These are phyloP conservation scores for Fomitopsis betulina DNA, from an alignment of 1,284 basidiomycete species.

Conservation along the genomic window DNA sequence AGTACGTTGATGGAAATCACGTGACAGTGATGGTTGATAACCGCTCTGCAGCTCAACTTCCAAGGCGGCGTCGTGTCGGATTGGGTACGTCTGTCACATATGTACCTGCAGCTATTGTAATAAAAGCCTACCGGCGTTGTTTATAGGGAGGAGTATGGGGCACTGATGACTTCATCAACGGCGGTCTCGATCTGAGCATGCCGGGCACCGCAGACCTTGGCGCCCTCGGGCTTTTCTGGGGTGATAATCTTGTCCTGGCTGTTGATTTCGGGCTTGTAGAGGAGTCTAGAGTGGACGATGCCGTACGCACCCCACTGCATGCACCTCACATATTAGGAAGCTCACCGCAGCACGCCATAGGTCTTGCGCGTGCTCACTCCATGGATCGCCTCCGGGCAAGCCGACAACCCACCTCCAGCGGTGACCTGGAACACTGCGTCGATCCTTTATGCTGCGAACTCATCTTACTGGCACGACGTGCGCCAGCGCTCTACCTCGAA, in stretches of 20 bases:
- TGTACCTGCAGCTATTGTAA: not conserved
- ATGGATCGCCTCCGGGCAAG: not conserved
- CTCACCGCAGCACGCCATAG: not conserved
- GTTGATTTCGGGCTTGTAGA: slow-evolving; percentile 49
- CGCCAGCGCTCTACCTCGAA: slow-evolving; percentile 30
- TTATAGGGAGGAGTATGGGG: slow-evolving; percentile 40
- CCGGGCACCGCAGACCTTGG: not conserved
- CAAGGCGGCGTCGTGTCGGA: slow-evolving; percentile 43
- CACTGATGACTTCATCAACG: slow-evolving; percentile 31
- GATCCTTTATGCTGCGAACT: not conserved
- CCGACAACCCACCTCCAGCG: not conserved
- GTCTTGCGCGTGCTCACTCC: not conserved
- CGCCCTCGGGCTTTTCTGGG: not conserved
- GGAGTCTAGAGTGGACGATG: slow-evolving; percentile 42
- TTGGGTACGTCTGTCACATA: not conserved
- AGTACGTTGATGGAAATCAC: slow-evolving; percentile 33
- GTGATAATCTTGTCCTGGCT: not conserved
- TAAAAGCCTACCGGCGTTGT: not conserved
- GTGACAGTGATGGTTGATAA: too few species aligned
- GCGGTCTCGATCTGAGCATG: slow-evolving; percentile 55
- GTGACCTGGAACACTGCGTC: not conserved
- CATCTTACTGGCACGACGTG: slow-evolving; percentile 20
- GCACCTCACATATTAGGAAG: too few species aligned
- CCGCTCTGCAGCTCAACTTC: slow-evolving; percentile 31
- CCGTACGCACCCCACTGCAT: slow-evolving; percentile 10